Evolutionary conservation across 2,329 filamentous ascomycete species (phyloP).

Genomic region (Colletotrichum orchidophilum): DNA sequence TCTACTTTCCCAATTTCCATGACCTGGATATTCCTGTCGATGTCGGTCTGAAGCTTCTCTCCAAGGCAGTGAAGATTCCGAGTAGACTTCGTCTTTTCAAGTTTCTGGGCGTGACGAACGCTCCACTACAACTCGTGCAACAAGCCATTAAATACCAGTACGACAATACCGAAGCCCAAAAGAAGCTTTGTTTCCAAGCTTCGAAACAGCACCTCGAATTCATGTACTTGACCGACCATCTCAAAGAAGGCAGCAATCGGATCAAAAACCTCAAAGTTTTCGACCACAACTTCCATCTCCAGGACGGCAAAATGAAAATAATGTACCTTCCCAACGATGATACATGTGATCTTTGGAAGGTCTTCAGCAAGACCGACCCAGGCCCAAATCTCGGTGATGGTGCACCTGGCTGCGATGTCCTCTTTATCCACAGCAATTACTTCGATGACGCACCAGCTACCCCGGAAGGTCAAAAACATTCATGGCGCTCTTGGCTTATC

Average conservation of each 20-base stretch:
- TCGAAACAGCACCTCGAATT: slow-evolving; percentile 18
- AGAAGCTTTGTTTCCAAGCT: too few species aligned
- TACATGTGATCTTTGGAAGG: background rate
- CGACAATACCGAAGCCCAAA: too few species aligned
- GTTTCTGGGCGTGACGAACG: background rate
- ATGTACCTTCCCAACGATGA: background rate
- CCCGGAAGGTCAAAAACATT: background rate
- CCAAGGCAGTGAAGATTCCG: background rate
- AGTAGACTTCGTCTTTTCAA: background rate
- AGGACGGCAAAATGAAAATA: background rate
- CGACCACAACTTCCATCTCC: too few species aligned
- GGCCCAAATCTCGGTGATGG: background rate
- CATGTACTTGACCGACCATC: slow-evolving; percentile 17
- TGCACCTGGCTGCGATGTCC: background rate
- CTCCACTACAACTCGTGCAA: background rate
- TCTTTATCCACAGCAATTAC: background rate
- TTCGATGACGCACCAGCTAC: background rate
- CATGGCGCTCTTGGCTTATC: background rate
- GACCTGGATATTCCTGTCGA: background rate
- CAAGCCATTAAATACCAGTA: background rate
- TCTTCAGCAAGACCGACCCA: background rate
- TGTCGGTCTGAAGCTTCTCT: background rate
- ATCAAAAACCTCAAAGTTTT: background rate
- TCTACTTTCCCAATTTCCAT: background rate
- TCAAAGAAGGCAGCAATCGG: background rate